Evolutionary conservation across 768 basidiomycete genomes (phyloP), one percentile per base, ranked within the genome.

Genomic region (Psilocybe cyanescens): DNA sequence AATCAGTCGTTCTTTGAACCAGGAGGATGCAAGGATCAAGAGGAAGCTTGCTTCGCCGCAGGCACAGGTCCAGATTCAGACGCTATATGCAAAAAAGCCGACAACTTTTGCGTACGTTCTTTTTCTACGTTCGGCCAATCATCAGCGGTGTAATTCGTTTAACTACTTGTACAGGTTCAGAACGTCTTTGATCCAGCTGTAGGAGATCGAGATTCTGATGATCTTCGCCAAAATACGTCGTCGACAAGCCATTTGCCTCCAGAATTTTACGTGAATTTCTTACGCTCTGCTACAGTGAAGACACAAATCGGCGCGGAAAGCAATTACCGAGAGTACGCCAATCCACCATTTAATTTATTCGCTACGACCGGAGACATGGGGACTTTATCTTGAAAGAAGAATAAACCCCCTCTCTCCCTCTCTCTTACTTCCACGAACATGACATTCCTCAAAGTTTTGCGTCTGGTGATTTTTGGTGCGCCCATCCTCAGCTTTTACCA

Each of bases 201-300:
- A 4, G 84, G 83, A 0, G 67, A 84, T 65, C 75, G 78, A 8
- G 86, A 90, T 61, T 64, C 78, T 0, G 71, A 88, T 60, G 88
- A 90, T 66, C 72, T 90, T 46, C 76, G 85, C 19, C 41, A 44
- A 5, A 44, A 44, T 44, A 12, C 6, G 89, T 66, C 72, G 89
- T 48, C 76, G 85, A 17, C 87, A 88, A 71, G 86, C 1, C 57
- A 73, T 6, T 88, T 88, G 71, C 87, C 88, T 4, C 83, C 86
- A 0, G 79, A 85, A 48, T 86, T 78, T 60, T 88, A 87, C 58
- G 62, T 83, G 46, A 72, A 74, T 9, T 86, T 83, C 62, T 72
- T 88, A 17, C 65, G 59, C 0, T 67, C 70, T n/a, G 41, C 76
- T 0, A 62, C 70, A 3, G 75, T 85, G 12, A 63, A 75, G 69